phyloP scores from a whole-genome alignment of 768 basidiomycete species.

The Collybia sp. region DNA sequence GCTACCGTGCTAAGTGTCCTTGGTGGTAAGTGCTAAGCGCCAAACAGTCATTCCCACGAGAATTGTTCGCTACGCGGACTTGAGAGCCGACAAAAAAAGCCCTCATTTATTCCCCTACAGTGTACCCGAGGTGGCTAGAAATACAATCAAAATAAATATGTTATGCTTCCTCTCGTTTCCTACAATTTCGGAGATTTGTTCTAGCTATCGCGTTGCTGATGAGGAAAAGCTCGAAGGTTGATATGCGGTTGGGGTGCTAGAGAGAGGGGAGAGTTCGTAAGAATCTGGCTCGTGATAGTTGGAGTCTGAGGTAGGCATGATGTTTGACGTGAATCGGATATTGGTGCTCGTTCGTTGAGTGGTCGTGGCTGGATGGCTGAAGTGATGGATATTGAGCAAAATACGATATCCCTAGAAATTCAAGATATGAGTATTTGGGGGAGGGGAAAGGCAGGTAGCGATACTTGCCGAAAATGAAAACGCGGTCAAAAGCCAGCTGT shows the following conservation, averaged over 20 bases:
- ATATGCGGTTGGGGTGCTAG: background rate
- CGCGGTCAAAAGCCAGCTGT: constrained; percentile 31
- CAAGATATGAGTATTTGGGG: constrained; percentile 15
- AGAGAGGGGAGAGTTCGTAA: constrained; percentile 13
- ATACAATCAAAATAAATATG: background rate
- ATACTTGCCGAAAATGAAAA: constrained; percentile 31
- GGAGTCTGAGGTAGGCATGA: constrained; percentile 14
- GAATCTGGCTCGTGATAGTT: constrained; percentile 12
- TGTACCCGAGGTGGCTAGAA: too few species aligned
- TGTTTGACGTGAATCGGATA: constrained; percentile 26
- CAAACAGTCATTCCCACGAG: too few species aligned
- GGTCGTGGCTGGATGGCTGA: constrained; percentile 11
- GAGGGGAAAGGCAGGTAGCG: constrained; percentile 29
- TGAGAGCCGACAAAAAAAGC: too few species aligned
- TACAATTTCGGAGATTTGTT: background rate
- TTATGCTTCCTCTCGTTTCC: background rate
- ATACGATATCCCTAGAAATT: constrained; percentile 26
- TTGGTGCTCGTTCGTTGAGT: constrained; percentile 21
- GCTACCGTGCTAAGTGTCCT: too few species aligned
- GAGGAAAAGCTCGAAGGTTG: background rate
- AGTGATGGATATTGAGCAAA: constrained; percentile 26
- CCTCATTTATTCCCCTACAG: too few species aligned
- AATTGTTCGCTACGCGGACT: too few species aligned
- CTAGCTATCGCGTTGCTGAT: background rate
- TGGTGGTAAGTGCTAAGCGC: too few species aligned